Conservation (phyloP, 495 filamentous ascomycete genomes). For the Hypoxylon perforatum region DNA sequence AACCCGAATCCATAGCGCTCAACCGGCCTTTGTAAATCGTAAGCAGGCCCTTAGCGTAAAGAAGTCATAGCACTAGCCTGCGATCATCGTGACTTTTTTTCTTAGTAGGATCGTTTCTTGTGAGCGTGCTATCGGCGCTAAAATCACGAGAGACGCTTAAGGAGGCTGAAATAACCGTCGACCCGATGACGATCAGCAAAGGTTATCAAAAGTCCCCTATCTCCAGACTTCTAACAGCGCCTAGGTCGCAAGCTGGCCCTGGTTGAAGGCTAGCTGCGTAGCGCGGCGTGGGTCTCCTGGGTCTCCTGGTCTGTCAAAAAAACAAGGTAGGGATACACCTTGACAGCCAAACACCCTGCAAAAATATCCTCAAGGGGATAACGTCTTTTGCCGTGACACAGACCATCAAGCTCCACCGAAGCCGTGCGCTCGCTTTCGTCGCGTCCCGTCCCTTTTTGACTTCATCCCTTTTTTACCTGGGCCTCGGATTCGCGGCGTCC, state of each 20-base stretch:
- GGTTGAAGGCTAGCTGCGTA: constrained; percentile 8
- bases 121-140: constrained; percentile 15
- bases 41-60: constrained; percentile 6
- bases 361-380: constrained; percentile 19
- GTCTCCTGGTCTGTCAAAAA: background rate
- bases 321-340: constrained; percentile 27
- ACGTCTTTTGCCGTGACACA: constrained; percentile 24
- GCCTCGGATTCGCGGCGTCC: constrained; percentile 27
- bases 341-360: constrained; percentile 18
- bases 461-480: constrained; percentile 17
- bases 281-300: constrained; percentile 12
- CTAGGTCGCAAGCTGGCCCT: constrained; percentile 22
- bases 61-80: constrained; percentile 1
- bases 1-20: constrained; percentile 10
- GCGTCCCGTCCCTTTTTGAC: constrained; percentile 35
- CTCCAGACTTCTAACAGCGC: constrained; percentile 18
- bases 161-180: constrained; percentile 32
- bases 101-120: constrained; percentile 3
- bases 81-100: constrained; percentile 9
- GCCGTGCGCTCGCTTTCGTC: constrained; percentile 26
- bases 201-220: constrained; percentile 35
- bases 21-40: constrained; percentile 5
- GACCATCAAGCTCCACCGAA: constrained; percentile 30
- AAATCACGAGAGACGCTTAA: constrained; percentile 10
- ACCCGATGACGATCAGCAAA: constrained; percentile 32